Conservation (phyloP, 2,329 filamentous ascomycete species). For the Exophiala sideris region DNA sequence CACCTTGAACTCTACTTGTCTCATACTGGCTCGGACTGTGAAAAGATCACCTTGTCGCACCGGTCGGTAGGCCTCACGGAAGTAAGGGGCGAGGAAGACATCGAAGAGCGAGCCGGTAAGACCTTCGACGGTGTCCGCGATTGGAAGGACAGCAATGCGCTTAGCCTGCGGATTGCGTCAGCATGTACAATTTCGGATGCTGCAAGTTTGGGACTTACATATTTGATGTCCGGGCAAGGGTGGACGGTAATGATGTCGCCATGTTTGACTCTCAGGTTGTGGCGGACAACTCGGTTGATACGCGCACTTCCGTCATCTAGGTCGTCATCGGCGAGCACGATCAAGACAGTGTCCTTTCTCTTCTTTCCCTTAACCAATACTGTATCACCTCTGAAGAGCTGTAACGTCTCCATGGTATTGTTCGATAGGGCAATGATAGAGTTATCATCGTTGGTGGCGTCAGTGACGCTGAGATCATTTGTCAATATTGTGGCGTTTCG, state of each 20-base stretch:
- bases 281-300: constrained; percentile 97
- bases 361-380: constrained; percentile 99
- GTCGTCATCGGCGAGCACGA: constrained; percentile 95
- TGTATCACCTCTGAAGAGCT: constrained; percentile 97
- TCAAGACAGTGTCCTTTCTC: constrained; percentile 97
- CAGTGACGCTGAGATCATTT: constrained; percentile 70
- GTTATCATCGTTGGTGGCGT: constrained; percentile 99
- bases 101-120: constrained; percentile 97
- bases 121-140: constrained; percentile 96
- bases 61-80: constrained; percentile 97
- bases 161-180: constrained; percentile 66
- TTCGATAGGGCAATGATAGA: constrained; percentile 97
- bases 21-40: constrained; percentile 95
- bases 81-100: constrained; percentile 98
- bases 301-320: constrained; percentile 95
- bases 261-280: constrained; percentile 98
- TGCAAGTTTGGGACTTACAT: constrained; percentile 60
- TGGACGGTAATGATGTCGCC: constrained; percentile 97
- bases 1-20: constrained; percentile 99
- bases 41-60: constrained; percentile 97
- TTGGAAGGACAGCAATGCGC: constrained; percentile 95
- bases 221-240: constrained; percentile 99
- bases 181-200: not conserved
- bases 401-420: constrained; percentile 96
- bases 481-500: constrained; percentile 16